A percentile compares a stretch with the other conserved stretches of the same genome.
Conservation (phyloP, 495 filamentous ascomycete genomes). For the Staphylotrichum longicolle region DNA sequence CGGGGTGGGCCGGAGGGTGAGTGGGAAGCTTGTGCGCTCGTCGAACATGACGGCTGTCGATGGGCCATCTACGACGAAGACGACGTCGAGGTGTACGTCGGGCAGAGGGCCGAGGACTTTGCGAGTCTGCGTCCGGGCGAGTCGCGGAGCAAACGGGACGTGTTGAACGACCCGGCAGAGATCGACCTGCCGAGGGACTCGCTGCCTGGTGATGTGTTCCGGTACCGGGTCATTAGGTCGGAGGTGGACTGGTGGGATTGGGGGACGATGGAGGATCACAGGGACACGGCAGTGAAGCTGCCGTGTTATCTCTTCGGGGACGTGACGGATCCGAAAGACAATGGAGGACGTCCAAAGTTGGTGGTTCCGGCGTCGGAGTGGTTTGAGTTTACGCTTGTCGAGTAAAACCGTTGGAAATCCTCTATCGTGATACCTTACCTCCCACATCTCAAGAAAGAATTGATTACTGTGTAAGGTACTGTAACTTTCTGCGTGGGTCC, state of each 20-base stretch:
- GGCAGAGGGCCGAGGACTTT: background rate
- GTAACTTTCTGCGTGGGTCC: too few relatives aligned
- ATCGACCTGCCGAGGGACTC: background rate
- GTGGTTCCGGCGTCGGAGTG: background rate
- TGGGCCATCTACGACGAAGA: background rate
- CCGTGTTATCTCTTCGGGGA: background rate
- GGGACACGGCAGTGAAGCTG: background rate
- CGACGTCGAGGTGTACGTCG: constrained; percentile 3
- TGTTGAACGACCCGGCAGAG: background rate
- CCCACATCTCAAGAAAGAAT: too few relatives aligned
- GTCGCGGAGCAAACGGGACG: background rate
- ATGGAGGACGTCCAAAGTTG: background rate
- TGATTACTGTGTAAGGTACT: too few relatives aligned
- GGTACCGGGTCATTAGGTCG: background rate
- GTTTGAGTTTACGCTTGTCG: background rate
- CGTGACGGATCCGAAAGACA: background rate
- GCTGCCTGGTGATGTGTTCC: constrained; percentile 1
- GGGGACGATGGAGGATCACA: background rate
- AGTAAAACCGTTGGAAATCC: background rate
- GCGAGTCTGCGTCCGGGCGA: background rate
- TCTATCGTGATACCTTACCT: too few relatives aligned
- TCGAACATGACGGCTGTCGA: background rate
- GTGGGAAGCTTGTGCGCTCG: background rate
- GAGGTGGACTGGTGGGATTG: constrained; percentile 3
- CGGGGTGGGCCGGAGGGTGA: background rate